A percentile compares a stretch with the other conserved stretches of the same genome.
These are phyloP conservation scores for Westerdykella aurantiaca DNA, from an alignment of 2,329 filamentous ascomycete genomes.

Conservation along the genomic window DNA sequence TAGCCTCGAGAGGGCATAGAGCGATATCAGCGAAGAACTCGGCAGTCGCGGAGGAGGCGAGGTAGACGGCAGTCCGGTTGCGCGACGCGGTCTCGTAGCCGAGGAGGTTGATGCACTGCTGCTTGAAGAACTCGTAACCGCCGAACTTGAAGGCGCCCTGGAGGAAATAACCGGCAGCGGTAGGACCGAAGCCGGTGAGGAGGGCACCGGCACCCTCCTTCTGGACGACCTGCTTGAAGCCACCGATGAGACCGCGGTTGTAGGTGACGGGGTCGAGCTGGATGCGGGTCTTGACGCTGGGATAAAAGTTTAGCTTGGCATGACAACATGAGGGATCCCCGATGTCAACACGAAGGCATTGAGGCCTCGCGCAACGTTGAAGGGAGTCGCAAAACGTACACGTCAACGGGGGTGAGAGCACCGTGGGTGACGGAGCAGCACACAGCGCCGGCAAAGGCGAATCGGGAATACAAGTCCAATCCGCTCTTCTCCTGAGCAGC, in stretches of 20 bases:
- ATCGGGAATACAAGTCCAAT: conserved; percentile 80
- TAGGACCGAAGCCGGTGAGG: conserved; percentile 78
- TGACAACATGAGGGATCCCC: neutral
- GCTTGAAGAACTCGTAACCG: conserved; percentile 95
- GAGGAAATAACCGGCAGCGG: conserved; percentile 86
- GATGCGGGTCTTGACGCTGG: conserved; percentile 89
- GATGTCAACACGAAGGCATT: conserved; percentile 19
- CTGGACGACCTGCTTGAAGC: conserved; percentile 74
- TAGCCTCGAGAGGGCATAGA: conserved; percentile 87
- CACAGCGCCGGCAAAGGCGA: conserved; percentile 94
- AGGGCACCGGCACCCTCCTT: conserved; percentile 83
- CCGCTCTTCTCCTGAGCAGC: conserved; percentile 54
- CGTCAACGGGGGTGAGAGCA: conserved; percentile 94
- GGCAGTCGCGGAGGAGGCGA: conserved; percentile 57
- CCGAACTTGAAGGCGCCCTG: conserved; percentile 92
- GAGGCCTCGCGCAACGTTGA: conserved; percentile 7
- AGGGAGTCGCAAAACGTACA: conserved; percentile 61
- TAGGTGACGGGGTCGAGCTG: conserved; percentile 87
- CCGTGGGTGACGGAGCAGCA: conserved; percentile 99
- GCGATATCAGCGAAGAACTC: conserved; percentile 71
- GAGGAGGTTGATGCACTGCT: conserved; percentile 74
- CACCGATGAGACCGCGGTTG: conserved; percentile 81
- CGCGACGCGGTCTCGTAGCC: conserved; percentile 63
- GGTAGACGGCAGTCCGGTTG: conserved; percentile 78
- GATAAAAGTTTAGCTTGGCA: conserved; percentile 2